Percentiles rank a stretch among this genome's conserved stretches.
Evolutionary conservation across 371 early-diverging fungal genomes (phyloP).

Genomic region (Mortierella sp.): DNA sequence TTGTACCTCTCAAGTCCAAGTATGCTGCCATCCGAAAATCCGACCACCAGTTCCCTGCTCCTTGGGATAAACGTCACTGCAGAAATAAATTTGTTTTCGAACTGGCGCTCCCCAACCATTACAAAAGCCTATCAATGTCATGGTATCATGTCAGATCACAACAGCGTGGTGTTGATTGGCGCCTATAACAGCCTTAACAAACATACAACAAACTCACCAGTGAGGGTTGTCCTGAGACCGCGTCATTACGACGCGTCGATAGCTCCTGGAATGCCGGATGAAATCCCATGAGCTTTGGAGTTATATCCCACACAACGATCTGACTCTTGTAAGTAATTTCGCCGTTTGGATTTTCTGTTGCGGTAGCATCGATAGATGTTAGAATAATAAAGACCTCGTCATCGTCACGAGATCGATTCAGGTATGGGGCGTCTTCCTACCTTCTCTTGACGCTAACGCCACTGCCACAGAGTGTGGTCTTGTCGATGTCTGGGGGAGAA

Average conservation of each 20-base stretch:
- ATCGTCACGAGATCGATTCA: not conserved
- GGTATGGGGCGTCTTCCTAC: constrained; percentile 1
- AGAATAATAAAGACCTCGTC: not conserved
- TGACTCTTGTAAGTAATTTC: constrained; percentile 34
- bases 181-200: not conserved
- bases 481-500: constrained; percentile 30
- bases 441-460: constrained; percentile 36
- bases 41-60: constrained; percentile 39
- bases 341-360: constrained; percentile 17
- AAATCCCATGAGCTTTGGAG: constrained; percentile 40
- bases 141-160: not conserved
- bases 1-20: constrained; percentile 45
- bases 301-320: constrained; percentile 44
- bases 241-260: constrained; percentile 54
- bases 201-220: constrained; percentile 13
- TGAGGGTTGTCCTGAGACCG: constrained; percentile 43
- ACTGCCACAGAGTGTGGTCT: constrained; percentile 37
- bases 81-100: constrained; percentile 44
- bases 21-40: constrained; percentile 51
- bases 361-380: not conserved
- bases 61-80: constrained; percentile 30
- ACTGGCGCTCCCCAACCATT: constrained; percentile 41
- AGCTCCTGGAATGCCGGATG: constrained; percentile 53
- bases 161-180: not conserved
- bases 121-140: constrained; percentile 36